Percentiles rank a stretch among this genome's conserved stretches.
phyloP scores from a whole-genome alignment of 805 yeast species.

The Helenozyma baotianmanensis region DNA sequence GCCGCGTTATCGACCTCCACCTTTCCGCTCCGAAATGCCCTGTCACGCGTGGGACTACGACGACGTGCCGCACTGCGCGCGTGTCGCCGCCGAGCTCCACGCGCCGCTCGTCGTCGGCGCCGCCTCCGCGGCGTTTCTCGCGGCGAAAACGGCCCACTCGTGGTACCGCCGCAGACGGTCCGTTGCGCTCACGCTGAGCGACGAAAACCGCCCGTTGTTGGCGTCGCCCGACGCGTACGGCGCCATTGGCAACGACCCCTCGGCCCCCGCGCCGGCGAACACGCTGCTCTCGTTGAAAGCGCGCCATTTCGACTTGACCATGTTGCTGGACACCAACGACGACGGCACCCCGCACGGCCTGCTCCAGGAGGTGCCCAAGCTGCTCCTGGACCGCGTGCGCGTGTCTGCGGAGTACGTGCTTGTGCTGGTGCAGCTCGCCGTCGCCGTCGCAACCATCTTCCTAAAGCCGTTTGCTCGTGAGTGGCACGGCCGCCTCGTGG shows the following conservation, averaged over 20 bases:
- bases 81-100: constrained; percentile 35
- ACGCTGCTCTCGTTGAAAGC: constrained; percentile 36
- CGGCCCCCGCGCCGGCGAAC: constrained; percentile 2
- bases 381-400: constrained; percentile 48
- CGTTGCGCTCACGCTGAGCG: constrained; percentile 12
- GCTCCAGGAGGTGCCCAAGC: constrained; percentile 44
- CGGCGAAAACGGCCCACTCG: constrained; percentile 14
- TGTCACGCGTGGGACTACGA: constrained; percentile 52
- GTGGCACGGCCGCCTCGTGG: constrained; percentile 25
- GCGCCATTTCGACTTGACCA: constrained; percentile 62
- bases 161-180: constrained; percentile 1
- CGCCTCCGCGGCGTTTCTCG: constrained; percentile 23
- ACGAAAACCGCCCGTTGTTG: constrained; percentile 32
- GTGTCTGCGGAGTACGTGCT: constrained; percentile 46
- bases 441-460: constrained; percentile 31
- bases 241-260: constrained; percentile 15
- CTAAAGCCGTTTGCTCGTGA: constrained; percentile 27
- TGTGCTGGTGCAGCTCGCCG: constrained; percentile 40
- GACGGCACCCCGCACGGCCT: constrained; percentile 64
- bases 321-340: constrained; percentile 46
- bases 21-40: too few relatives aligned
- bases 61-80: constrained; percentile 53
- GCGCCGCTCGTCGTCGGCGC: constrained; percentile 28
- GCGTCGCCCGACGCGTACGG: constrained; percentile 31
- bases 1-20: too few relatives aligned